Evolutionary conservation across 169 alveolate species (phyloP).

Genomic region (Eimeria maxima): DNA sequence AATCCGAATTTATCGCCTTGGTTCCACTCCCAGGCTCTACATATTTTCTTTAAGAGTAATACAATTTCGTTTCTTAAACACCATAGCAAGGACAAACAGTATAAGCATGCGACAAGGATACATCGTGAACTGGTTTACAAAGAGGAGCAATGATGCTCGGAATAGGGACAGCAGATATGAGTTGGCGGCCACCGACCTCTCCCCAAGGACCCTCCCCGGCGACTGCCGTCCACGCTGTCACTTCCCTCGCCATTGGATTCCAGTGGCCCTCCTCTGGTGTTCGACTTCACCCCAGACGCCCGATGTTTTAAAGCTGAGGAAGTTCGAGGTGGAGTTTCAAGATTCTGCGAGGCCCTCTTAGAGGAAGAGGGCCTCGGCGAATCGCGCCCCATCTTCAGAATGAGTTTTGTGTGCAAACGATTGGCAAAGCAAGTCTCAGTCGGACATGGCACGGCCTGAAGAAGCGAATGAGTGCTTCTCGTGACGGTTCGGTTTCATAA

Average conservation of each 20-base stretch:
- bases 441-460: not conserved
- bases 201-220: not conserved
- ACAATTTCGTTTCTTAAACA: not conserved
- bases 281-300: not conserved
- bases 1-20: not conserved
- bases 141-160: not conserved
- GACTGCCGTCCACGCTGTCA: not conserved
- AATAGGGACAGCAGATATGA: not conserved
- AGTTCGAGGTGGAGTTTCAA: not conserved
- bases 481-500: not conserved
- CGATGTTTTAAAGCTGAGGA: not conserved
- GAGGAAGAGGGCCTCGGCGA: not conserved
- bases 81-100: not conserved
- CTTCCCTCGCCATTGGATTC: slow-evolving; percentile 2
- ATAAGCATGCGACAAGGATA: not conserved
- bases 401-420: not conserved
- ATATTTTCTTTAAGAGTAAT: not conserved
- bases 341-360: not conserved
- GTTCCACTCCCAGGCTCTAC: not conserved
- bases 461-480: not conserved
- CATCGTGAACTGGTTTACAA: not conserved
- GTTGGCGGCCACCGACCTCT: slow-evolving; percentile 9
- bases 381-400: not conserved
- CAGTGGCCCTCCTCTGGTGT: not conserved
- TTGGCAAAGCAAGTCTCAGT: not conserved